Base-by-base conservation (phyloP, 1,284 basidiomycete species). In the Boletus smithii region DNA sequence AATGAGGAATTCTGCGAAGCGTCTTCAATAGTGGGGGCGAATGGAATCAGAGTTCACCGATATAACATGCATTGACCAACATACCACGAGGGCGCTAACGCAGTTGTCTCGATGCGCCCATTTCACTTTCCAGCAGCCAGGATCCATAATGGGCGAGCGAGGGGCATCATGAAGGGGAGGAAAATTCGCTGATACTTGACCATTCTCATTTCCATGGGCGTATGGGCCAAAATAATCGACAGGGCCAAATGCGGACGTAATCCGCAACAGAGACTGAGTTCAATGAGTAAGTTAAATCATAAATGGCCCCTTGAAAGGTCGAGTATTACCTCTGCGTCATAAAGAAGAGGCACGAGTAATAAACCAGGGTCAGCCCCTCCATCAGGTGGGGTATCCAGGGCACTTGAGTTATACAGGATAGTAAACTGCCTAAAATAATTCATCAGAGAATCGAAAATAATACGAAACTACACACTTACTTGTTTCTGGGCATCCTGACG, bases 61-160 rank as follows among this genome's bases (percentile, higher is more conserved):
- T 7, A 26, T 35, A 22, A 39, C 8, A 44, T 27, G 44, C 37
- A 17, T 31, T 8, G 37, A 34, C 13, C 27, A 32, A 62, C 70
- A 51, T 62, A 87, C 86, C 76, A 79, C 77, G 43, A 85, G 68
- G 23, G 87, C 87, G 51, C 69, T 77, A 42, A 88, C 75, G 51
- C 83, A 85, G 53, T 89, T 81, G 49, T 88, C 82, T 33, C 87
- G 74, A 63, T 85, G 77, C 24, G 73, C 70, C 83, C 84, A 90
- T 60, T 89, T 90, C 27, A 87, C 73, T 60, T 85, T 83, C 80
- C 83, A 89, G 49, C 82, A 80, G 8, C 71, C 65, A 0, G 57
- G 52, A 42, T 82, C 76, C 86, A 87, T 88, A 13, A 57, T 54
- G 7, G 71, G 42, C 24, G 71, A 73, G 34, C 82, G 80, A 20